phyloP scores from a whole-genome alignment of 805 yeast species.

The Maudiozyma pseudohumilis region DNA sequence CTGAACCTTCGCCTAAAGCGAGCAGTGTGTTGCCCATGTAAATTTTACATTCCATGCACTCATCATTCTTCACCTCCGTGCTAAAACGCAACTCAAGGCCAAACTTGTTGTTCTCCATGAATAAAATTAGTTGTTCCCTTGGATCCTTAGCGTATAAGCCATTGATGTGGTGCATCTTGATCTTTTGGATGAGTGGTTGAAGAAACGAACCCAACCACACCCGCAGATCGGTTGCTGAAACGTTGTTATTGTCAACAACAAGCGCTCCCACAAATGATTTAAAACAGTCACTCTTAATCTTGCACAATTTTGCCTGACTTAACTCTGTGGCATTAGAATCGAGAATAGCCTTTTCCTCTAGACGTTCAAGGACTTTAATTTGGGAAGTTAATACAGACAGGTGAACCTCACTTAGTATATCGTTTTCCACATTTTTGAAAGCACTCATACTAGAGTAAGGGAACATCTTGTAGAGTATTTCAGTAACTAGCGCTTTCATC shows the following conservation, averaged over 20 bases:
- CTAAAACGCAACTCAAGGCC: constrained; percentile 5
- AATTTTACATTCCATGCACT: constrained; percentile 46
- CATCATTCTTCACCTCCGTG: constrained; percentile 9
- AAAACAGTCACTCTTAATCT: constrained; percentile 62
- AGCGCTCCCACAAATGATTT: constrained; percentile 88
- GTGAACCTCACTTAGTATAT: not conserved
- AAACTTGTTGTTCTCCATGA: constrained; percentile 33
- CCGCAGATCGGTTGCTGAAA: constrained; percentile 34
- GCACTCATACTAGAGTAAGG: constrained; percentile 67
- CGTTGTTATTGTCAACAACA: constrained; percentile 33
- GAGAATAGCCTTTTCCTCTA: constrained; percentile 17
- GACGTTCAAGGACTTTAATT: not conserved
- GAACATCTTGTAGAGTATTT: constrained; percentile 46
- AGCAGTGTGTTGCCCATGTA: constrained; percentile 42
- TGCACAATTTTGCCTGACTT: constrained; percentile 29
- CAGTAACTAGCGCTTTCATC: constrained; percentile 52
- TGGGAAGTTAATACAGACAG: constrained; percentile 1
- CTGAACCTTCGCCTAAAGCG: constrained; percentile 58
- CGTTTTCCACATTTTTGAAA: constrained; percentile 20
- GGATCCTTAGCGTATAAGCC: constrained; percentile 44
- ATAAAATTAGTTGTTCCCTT: constrained; percentile 56
- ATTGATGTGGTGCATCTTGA: constrained; percentile 7
- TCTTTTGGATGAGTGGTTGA: constrained; percentile 6
- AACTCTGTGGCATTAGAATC: not conserved
- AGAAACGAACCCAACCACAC: constrained; percentile 43